Evolutionary conservation across 805 yeast species (phyloP).

Genomic region (Schwanniomyces yamadae): DNA sequence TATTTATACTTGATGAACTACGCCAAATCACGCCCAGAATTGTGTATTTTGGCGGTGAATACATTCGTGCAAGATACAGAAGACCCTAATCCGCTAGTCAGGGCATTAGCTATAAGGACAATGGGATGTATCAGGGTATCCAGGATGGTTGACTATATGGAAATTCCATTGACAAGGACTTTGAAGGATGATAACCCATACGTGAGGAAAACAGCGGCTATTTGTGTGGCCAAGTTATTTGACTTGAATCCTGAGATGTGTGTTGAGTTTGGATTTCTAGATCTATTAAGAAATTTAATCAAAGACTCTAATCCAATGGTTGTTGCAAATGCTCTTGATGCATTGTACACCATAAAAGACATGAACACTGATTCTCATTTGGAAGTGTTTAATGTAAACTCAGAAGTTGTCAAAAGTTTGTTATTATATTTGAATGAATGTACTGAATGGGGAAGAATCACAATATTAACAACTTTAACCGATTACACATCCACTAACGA

Average conservation of each 20-base stretch:
- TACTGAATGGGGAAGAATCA: slow-evolving; percentile 98
- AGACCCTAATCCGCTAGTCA: slow-evolving; percentile 92
- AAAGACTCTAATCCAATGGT: slow-evolving; percentile 96
- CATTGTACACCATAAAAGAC: slow-evolving; percentile 79
- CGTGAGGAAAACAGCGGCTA: slow-evolving; percentile 96
- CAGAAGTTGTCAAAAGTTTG: slow-evolving; percentile 54
- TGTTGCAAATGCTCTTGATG: slow-evolving; percentile 87
- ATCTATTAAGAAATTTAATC: slow-evolving; percentile 61
- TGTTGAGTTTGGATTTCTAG: slow-evolving; percentile 82
- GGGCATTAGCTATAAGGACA: slow-evolving; percentile 95
- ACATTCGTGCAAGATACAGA: slow-evolving; percentile 94
- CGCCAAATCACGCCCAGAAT: slow-evolving; percentile 94
- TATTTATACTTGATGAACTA: slow-evolving; percentile 94
- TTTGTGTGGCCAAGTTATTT: slow-evolving; percentile 92
- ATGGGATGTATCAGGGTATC: slow-evolving; percentile 98
- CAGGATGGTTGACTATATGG: slow-evolving; percentile 93
- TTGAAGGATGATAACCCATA: slow-evolving; percentile 92
- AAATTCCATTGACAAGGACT: slow-evolving; percentile 82
- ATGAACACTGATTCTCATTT: slow-evolving; percentile 51
- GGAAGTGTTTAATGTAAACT: slow-evolving; percentile 36
- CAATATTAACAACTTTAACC: slow-evolving; percentile 78
- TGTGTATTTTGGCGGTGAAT: slow-evolving; percentile 93
- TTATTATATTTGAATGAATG: slow-evolving; percentile 90
- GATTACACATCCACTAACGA: slow-evolving; percentile 59
- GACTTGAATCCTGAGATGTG: slow-evolving; percentile 81